Evolutionary conservation across 2,329 filamentous ascomycete species (phyloP).

Genomic region (Pseudogymnoascus sp.): DNA sequence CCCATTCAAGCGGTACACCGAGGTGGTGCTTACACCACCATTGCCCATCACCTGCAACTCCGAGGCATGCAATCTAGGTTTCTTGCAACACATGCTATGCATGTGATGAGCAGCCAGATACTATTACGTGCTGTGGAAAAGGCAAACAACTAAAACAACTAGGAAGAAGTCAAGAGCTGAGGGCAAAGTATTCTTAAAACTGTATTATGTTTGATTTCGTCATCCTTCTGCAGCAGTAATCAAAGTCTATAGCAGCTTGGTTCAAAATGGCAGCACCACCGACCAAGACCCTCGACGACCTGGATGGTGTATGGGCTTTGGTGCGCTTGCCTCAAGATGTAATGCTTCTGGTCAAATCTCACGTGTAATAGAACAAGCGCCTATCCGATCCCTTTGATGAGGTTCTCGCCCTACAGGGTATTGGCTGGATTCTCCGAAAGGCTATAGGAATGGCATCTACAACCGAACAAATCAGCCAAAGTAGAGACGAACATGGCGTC

Average conservation of each 20-base stretch:
- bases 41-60: background rate
- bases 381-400: slow-evolving; percentile 47
- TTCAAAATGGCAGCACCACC: background rate
- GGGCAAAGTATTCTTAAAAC: background rate
- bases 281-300: background rate
- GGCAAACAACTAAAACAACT: background rate
- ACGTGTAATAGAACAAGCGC: slow-evolving; percentile 35
- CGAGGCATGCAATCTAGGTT: background rate
- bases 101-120: background rate
- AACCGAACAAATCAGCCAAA: slow-evolving; percentile 33
- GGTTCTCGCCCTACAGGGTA: slow-evolving; percentile 47
- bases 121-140: background rate
- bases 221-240: background rate
- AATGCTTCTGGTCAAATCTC: background rate
- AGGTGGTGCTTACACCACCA: background rate
- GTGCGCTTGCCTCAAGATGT: background rate
- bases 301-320: background rate
- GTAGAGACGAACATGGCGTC: background rate
- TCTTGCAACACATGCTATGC: background rate
- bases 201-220: background rate
- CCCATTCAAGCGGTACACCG: background rate
- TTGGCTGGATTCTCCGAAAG: slow-evolving; percentile 49
- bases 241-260: background rate
- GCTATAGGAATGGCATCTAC: slow-evolving; percentile 49
- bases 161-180: background rate